phyloP scores from a whole-genome alignment of 1,284 basidiomycete genomes.

The Paramarasmius palmivorus region DNA sequence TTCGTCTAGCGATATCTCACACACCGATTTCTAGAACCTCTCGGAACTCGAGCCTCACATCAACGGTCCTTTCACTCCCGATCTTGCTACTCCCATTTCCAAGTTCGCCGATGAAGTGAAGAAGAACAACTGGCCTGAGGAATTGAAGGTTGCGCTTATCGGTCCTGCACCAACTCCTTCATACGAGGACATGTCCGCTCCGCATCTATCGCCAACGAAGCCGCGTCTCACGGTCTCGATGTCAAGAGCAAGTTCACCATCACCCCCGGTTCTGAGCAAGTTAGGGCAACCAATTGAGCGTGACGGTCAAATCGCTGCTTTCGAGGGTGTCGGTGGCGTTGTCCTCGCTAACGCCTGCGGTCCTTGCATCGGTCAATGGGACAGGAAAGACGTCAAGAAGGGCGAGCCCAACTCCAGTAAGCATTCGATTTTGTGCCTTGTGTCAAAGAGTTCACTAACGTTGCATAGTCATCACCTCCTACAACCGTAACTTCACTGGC shows the following conservation, averaged over 20 bases:
- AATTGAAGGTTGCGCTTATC: slow-evolving; percentile 97
- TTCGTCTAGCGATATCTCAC: not conserved
- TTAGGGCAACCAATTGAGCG: slow-evolving; percentile 97
- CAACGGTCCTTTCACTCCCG: slow-evolving; percentile 98
- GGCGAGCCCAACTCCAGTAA: slow-evolving; percentile 92
- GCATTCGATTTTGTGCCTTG: slow-evolving; percentile 25
- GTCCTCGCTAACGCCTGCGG: slow-evolving; percentile 99
- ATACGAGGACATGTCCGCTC: slow-evolving; percentile 99
- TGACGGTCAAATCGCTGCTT: slow-evolving; percentile 89
- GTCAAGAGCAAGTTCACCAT: slow-evolving; percentile 96
- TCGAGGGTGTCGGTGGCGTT: slow-evolving; percentile 88
- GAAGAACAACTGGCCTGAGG: slow-evolving; percentile 95
- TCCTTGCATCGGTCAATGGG: slow-evolving; percentile 99
- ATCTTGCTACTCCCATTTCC: slow-evolving; percentile 94
- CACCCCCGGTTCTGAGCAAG: slow-evolving; percentile 98
- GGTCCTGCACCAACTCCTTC: slow-evolving; percentile 99
- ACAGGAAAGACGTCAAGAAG: slow-evolving; percentile 95
- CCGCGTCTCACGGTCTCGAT: slow-evolving; percentile 82
- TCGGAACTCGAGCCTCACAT: slow-evolving; percentile 98
- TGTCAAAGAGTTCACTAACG: slow-evolving; percentile 10
- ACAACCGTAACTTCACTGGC: slow-evolving; percentile 99
- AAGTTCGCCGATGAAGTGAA: slow-evolving; percentile 92
- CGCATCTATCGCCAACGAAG: slow-evolving; percentile 91
- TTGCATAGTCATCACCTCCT: slow-evolving; percentile 87
- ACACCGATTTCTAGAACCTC: slow-evolving; percentile 64